Percentiles rank a stretch among this genome's conserved stretches.
These are phyloP conservation scores for Ambrosiella beaveri DNA, from an alignment of 2,329 filamentous ascomycete genomes.

Conservation along the genomic window DNA sequence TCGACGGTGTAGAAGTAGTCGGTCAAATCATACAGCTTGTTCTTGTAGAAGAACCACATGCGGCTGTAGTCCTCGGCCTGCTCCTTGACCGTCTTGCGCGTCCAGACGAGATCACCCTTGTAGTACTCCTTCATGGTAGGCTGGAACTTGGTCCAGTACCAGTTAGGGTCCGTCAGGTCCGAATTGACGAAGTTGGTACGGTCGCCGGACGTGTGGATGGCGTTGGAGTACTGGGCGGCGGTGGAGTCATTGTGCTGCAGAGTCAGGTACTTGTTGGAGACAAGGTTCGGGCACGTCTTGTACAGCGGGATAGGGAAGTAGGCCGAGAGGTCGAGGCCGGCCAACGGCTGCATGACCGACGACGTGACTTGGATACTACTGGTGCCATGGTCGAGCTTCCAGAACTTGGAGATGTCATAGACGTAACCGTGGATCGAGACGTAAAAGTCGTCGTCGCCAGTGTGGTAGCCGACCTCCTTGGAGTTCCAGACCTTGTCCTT, in stretches of 20 bases:
- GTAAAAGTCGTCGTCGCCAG: slow-evolving; percentile 60
- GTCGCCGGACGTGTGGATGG: slow-evolving; percentile 54
- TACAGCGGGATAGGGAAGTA: slow-evolving; percentile 72
- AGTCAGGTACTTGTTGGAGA: slow-evolving; percentile 35
- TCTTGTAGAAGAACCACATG: slow-evolving; percentile 64
- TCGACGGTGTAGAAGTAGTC: slow-evolving; percentile 73
- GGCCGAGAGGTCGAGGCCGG: slow-evolving; percentile 60
- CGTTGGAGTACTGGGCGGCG: slow-evolving; percentile 29
- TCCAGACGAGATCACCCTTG: slow-evolving; percentile 70
- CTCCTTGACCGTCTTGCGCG: slow-evolving; percentile 36
- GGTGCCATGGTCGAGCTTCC: slow-evolving; percentile 70
- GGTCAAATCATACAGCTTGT: slow-evolving; percentile 71
- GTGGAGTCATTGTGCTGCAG: slow-evolving; percentile 48
- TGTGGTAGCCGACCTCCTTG: slow-evolving; percentile 52
- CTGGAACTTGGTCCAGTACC: slow-evolving; percentile 61
- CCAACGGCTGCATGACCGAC: slow-evolving; percentile 57
- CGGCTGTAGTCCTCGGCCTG: slow-evolving; percentile 52
- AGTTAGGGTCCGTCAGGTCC: slow-evolving; percentile 43
- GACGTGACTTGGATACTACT: slow-evolving; percentile 40
- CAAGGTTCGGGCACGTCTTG: slow-evolving; percentile 57
- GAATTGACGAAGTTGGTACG: slow-evolving; percentile 37
- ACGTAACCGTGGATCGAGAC: slow-evolving; percentile 78
- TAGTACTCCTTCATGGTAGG: slow-evolving; percentile 73
- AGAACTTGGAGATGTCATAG: slow-evolving; percentile 85
- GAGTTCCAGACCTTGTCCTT: slow-evolving; percentile 74